A percentile compares a stretch with the other conserved stretches of the same genome.
Conservation (phyloP, 495 filamentous ascomycete species). For the Hypoxylon lienhwacheense region DNA sequence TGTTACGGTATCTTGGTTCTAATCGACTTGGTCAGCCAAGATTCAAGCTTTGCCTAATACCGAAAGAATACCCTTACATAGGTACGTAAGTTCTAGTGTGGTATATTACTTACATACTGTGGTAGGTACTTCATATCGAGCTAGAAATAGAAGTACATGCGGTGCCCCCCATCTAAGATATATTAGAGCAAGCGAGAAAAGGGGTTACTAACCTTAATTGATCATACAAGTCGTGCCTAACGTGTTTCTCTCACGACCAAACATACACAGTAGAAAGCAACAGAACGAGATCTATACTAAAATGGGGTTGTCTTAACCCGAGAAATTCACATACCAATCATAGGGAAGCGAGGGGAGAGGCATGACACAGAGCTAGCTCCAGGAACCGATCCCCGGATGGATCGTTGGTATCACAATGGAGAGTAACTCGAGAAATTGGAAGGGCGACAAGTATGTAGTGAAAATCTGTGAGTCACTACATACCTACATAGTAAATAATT, state of each 20-base stretch:
- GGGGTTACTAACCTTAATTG: slow-evolving; percentile 7
- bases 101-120: too few species aligned
- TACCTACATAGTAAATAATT: too few species aligned
- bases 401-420: slow-evolving; percentile 6
- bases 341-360: not conserved
- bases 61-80: too few species aligned
- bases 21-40: slow-evolving; percentile 4
- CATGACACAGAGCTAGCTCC: slow-evolving; percentile 18
- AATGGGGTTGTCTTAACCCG: not conserved
- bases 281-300: not conserved
- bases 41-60: too few species aligned
- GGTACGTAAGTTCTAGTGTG: too few species aligned
- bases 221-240: not conserved
- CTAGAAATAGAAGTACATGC: too few species aligned
- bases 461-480: slow-evolving; percentile 37
- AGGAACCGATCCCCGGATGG: slow-evolving; percentile 25
- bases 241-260: slow-evolving; percentile 10
- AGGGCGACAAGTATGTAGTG: slow-evolving; percentile 6
- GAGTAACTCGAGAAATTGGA: slow-evolving; percentile 13
- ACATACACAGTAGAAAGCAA: slow-evolving; percentile 15
- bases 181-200: too few species aligned
- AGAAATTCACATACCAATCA: slow-evolving; percentile 24
- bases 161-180: too few species aligned
- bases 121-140: too few species aligned
- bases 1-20: slow-evolving; percentile 2